These are phyloP conservation scores for Pyrus betulifolia DNA, from an alignment of 306 rosid genomes.

Conservation along the genomic window DNA sequence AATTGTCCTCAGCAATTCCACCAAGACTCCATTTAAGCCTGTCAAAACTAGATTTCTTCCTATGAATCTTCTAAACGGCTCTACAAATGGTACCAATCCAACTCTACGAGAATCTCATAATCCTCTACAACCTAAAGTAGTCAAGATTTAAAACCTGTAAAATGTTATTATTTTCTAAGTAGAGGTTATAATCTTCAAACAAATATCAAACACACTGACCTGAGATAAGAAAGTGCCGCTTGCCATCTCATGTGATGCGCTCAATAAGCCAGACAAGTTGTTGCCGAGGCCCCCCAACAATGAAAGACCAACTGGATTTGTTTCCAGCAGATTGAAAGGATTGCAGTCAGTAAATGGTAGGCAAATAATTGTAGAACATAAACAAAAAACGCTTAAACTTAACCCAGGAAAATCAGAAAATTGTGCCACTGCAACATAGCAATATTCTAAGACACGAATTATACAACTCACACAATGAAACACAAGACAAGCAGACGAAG, in stretches of 20 bases:
- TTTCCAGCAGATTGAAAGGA: constrained; percentile 4
- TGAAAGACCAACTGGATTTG: constrained; percentile 47
- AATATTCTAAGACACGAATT: neutral
- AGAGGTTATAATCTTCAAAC: neutral
- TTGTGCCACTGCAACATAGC: neutral
- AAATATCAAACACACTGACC: constrained; percentile 28
- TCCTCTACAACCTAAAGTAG: neutral
- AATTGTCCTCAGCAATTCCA: too few species aligned
- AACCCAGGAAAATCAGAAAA: neutral
- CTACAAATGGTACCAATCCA: neutral
- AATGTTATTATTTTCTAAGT: neutral
- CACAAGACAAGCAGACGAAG: neutral
- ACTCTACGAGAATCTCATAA: neutral
- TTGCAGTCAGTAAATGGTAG: neutral
- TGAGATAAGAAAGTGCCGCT: constrained; percentile 49
- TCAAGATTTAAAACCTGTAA: neutral
- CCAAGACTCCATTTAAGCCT: too few species aligned
- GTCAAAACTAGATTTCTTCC: neutral
- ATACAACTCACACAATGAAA: neutral
- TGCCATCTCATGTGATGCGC: constrained; percentile 38
- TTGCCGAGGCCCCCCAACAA: constrained; percentile 49
- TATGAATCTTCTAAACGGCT: neutral
- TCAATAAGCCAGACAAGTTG: constrained; percentile 33
- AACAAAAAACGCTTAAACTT: neutral
- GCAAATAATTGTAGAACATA: neutral